Evolutionary conservation across 164 flowering plant species (phyloP).

Genomic region (Piper longum): DNA sequence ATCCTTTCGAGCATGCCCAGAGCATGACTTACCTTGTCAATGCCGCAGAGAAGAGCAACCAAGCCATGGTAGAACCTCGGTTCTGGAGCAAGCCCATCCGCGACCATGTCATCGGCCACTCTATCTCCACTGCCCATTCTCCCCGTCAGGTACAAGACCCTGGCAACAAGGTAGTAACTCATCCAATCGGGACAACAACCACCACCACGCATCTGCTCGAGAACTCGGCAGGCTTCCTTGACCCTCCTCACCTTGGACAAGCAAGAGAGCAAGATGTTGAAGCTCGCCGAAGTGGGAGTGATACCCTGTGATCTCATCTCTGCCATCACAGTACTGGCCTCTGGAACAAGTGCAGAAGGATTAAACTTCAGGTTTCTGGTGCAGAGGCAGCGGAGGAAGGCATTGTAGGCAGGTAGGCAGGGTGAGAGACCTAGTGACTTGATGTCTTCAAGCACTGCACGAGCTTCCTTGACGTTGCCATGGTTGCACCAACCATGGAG

Average conservation of each 20-base stretch:
- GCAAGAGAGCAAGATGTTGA: conserved; percentile 62
- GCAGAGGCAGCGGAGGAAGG: conserved; percentile 52
- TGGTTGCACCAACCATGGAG: conserved; percentile 53
- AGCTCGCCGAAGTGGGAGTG: conserved; percentile 36
- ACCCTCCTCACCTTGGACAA: conserved; percentile 58
- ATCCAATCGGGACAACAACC: conserved; percentile 59
- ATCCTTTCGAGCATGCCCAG: conserved; percentile 44
- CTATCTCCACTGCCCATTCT: conserved; percentile 60
- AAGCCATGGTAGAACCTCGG: conserved; percentile 55
- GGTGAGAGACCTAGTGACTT: conserved; percentile 29
- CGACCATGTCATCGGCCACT: conserved; percentile 50
- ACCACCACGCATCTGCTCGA: conserved; percentile 35
- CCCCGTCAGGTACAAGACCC: conserved; percentile 48
- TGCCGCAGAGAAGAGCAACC: conserved; percentile 61
- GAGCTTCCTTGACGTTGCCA: conserved; percentile 48
- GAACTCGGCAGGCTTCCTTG: conserved; percentile 41
- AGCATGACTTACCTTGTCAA: conserved; percentile 48
- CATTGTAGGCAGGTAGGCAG: conserved; percentile 44
- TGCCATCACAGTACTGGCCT: conserved; percentile 47
- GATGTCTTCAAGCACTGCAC: conserved; percentile 48
- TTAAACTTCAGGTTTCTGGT: conserved; percentile 39
- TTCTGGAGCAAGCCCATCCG: conserved; percentile 32
- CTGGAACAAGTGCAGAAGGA: conserved; percentile 64
- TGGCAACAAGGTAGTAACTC: conserved; percentile 57
- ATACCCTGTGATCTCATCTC: conserved; percentile 52